Base-by-base conservation (phyloP, 495 filamentous ascomycete species). In the Aspergillus mulundensis region DNA sequence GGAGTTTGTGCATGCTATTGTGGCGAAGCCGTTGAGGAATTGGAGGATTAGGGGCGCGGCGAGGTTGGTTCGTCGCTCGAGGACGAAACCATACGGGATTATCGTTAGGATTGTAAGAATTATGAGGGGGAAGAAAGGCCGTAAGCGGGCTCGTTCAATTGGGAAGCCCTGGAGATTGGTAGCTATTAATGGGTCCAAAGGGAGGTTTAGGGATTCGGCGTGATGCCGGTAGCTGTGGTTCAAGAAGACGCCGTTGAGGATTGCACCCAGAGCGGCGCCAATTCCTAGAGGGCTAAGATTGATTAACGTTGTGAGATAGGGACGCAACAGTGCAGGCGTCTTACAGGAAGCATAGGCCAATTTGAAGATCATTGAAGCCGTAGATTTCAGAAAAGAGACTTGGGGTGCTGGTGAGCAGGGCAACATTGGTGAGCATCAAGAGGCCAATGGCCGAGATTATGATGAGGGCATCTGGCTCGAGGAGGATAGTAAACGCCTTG, bases 331-430 rank as follows among this genome's bases (percentile, higher is more conserved):
- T 1, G 1, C 1, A 16, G 5, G 4, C 3, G 14, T 3, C 14
- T 40, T 55, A 70, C 66, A 70, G 30, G 54, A 74, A 77, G 32
- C 78, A 84, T 2, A 89, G 72, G 0, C 64, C 86, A 30, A 87
- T 79, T 60, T 87, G 76, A 7, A 90, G 76, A n/a, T 87, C 77
- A 59, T 82, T 82, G 59, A 84, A 84, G 19, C 74, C 65, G 64
- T 90, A 91, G 2, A 85, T 82, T 5, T 79, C 68, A 0, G 73
- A 66, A 56, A 89, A 85, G n/a, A 83, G 72, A 32, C 79, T 78
- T 0, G 83, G 78, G n/a, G 84, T 61, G 7, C 80, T 84, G 14
- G 67, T 70, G 40, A 79, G 68, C 24, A 75, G 63, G 8, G 76
- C 70, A 19, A 77, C 70, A 42, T 38, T 83, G 71, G 24, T 75